Evolutionary conservation across 2,329 filamentous ascomycete species (phyloP), one percentile per base, ranked within the genome.

Genomic region (Didymella glomerata): DNA sequence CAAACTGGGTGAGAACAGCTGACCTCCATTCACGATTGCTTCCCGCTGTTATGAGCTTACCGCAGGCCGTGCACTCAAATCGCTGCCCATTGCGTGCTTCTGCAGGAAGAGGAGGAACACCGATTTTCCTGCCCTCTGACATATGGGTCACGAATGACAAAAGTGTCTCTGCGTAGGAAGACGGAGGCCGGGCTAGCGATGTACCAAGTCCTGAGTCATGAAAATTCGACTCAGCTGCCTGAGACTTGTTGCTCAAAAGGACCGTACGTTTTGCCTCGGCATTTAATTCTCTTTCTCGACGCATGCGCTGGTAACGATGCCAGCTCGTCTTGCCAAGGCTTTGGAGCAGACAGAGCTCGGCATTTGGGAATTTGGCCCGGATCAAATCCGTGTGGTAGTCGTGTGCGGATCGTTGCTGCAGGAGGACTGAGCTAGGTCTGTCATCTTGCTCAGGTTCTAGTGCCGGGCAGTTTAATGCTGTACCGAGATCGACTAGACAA

Each of bases 71-170:
- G 11, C 46, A 48, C 13, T 48, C 46, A 8, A 48, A 48, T 2
- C 8, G 2, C 3, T n/a, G n/a, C 4, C 20, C 46, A 9, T n/a
- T 1, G 6, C 25, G 36, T n/a, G 46, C 46, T 14, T 45, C 49
- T 1, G 49, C 20, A 63, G 63, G 46, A 1, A 72, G 54, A 7
- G 62, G 61, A 2, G 69, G 67, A 11, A 53, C 9, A 62, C 32
- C 3, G 59, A 48, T 22, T 65, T 57, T 3, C 7, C 7, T 25
- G 7, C 1, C 62, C 64, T 22, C 58, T 57, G 0, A 60, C 48
- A 67, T 38, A 22, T 61, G 66, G 2, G 34, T 18, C n/a, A 18
- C 14, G 8, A 38, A 38, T 1, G 34, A 38, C 4, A 18, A 2
- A 8, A 11, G 18, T 18, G 11, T 40, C 9, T 20, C 36, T 2